These are phyloP conservation scores for Torulaspora indica DNA, from an alignment of 805 yeast genomes.

Conservation along the genomic window DNA sequence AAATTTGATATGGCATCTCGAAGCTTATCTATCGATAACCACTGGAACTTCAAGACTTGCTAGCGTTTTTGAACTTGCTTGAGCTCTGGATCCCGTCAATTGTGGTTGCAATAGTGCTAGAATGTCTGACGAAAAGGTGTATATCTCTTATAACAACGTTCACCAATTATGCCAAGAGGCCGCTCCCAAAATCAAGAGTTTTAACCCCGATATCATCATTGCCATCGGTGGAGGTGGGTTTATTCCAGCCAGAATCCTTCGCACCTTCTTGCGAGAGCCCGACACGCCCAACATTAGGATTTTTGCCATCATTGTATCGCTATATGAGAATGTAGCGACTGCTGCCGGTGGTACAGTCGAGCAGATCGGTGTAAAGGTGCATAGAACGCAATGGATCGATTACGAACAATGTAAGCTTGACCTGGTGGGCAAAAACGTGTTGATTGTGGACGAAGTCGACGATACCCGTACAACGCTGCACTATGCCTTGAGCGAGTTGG, in stretches of 20 bases:
- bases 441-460: conserved; percentile 80
- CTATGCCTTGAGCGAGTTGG: conserved; percentile 69
- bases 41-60: no score
- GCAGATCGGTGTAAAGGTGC: conserved; percentile 58
- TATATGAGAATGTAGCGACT: conserved; percentile 77
- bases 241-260: conserved; percentile 92
- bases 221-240: conserved; percentile 99
- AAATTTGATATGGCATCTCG: no score
- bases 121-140: conserved; percentile 48
- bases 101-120: background rate
- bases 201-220: conserved; percentile 84
- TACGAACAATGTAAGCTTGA: conserved; percentile 56
- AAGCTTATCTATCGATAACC: no score
- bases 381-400: conserved; percentile 81
- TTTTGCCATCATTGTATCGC: conserved; percentile 89
- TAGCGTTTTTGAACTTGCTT: background rate
- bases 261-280: conserved; percentile 85
- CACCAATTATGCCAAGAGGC: conserved; percentile 66
- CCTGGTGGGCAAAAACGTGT: conserved; percentile 62
- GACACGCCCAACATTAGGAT: conserved; percentile 87
- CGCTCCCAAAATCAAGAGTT: conserved; percentile 57
- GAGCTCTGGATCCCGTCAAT: background rate
- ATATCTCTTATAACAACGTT: conserved; percentile 75
- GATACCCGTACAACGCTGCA: conserved; percentile 82
- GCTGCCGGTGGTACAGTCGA: conserved; percentile 54